A percentile compares a stretch with the other conserved stretches of the same genome.
Conservation (phyloP, 148 eudicot genomes). For the Gaultheria prostrata region DNA sequence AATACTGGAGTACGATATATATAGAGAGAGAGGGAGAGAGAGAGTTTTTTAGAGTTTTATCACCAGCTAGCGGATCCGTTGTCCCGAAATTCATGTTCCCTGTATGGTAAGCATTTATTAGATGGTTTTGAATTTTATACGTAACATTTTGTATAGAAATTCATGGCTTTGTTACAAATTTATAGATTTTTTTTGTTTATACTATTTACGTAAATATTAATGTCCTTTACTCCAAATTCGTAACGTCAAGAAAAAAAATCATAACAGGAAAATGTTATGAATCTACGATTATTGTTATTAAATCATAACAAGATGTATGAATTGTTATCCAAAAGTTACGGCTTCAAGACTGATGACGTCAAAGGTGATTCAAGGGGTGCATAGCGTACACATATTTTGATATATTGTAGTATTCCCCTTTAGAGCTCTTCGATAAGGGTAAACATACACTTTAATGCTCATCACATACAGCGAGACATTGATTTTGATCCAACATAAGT, state of each 20-base stretch:
- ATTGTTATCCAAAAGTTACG: background rate
- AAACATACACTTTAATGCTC: no score
- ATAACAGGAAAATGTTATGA: background rate
- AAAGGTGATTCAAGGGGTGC: background rate
- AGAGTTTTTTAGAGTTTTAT: no score
- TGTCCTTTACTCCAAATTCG: background rate
- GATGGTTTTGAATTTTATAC: background rate
- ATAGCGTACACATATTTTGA: no score
- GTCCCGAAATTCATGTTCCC: no score
- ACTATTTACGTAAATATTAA: background rate
- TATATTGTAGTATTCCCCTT: background rate
- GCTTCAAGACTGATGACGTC: background rate
- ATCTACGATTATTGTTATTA: background rate
- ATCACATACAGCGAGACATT: background rate
- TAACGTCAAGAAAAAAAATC: background rate
- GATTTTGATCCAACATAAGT: background rate
- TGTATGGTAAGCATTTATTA: background rate
- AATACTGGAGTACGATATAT: background rate
- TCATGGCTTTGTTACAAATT: background rate
- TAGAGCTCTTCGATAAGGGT: background rate
- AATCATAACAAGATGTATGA: background rate
- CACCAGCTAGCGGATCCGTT: no score
- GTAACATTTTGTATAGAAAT: background rate
- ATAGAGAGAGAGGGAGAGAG: no score
- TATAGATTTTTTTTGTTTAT: background rate